These are phyloP conservation scores for Trypanosoma vivax DNA, from an alignment of 208 protist genomes.

Conservation along the genomic window DNA sequence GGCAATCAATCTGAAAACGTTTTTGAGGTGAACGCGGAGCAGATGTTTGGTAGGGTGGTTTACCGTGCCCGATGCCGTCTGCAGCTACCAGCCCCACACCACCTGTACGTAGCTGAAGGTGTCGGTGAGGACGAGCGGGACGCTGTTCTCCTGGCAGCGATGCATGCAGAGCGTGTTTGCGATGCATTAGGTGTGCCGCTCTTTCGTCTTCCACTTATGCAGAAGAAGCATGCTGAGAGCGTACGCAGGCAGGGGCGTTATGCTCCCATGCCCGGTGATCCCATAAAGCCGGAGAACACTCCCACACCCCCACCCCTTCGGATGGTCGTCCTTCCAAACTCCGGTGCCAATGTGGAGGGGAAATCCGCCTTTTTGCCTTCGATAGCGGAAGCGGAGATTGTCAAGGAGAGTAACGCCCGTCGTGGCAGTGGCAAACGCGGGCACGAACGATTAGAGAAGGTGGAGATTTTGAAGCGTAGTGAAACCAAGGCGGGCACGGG, in stretches of 20 bases:
- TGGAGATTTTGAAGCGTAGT: not conserved
- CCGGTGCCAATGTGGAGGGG: not conserved
- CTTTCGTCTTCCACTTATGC: conserved; percentile 53
- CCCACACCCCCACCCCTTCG: conserved; percentile 59
- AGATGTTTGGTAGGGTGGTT: conserved; percentile 19
- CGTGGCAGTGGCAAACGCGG: not conserved
- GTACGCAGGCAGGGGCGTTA: conserved; percentile 46
- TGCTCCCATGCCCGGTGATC: conserved; percentile 57
- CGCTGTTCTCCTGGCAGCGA: conserved; percentile 71
- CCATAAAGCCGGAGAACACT: conserved; percentile 50
- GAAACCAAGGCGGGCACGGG: not conserved
- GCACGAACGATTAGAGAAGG: not conserved
- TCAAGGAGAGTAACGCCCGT: conserved; percentile 1
- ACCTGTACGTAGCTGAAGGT: conserved; percentile 58
- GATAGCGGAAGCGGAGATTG: conserved; percentile 23
- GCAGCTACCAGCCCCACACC: conserved; percentile 50
- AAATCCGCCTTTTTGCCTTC: conserved; percentile 14
- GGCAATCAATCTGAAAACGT: conserved; percentile 22
- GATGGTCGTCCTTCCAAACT: conserved; percentile 24
- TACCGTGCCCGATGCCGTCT: conserved; percentile 41
- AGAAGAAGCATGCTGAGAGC: conserved; percentile 64
- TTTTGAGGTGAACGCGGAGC: conserved; percentile 35
- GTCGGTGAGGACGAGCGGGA: conserved; percentile 53
- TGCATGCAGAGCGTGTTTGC: conserved; percentile 79
- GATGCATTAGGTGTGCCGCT: conserved; percentile 64